Base-by-base conservation (phyloP, 2,329 filamentous ascomycete species). In the Clathrospora elynae region DNA sequence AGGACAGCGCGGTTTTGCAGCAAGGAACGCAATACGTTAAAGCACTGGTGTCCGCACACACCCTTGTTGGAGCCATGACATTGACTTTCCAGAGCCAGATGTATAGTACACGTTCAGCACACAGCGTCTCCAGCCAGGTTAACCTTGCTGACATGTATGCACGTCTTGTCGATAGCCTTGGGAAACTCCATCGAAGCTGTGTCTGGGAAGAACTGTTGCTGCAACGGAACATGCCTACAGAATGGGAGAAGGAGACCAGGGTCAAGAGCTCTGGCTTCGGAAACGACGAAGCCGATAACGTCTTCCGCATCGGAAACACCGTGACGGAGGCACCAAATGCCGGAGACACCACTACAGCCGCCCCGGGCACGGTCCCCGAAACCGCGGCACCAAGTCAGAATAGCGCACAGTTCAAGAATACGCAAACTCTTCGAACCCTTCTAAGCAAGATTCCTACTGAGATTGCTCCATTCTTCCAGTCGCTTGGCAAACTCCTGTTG, bases 61-160 rank as follows among this genome's bases (percentile, higher is more conserved):
- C 84, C 3, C 79, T 96, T 6, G 82, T 90, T 25, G 85, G 85
- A 55, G 83, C 89, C 14, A 77, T 95, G 22, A 85, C 84, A 22
- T 81, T 87, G 43, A 85, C 87, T 46, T 96, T 88, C 65, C 83
- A 84, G 31, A 72, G 75, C 38, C 79, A 81, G 14, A 73, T 82
- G 35, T 84, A 82, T 62, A 82, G 83, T 43, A 80, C 82, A 39
- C 80, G 89, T 43, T 81, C 84, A 17, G 76, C 72, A 22, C 73
- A 79, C 7, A 80, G 83, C 19, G 80, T 86, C 8, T 87, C 96
- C 59, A 83, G 82, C 40, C 80, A 83, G 17, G 80, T 95, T 56
- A 95, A 95, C 62, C 79, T 95, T 14, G 89, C 85, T 20, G 92
- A 97, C 66, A 85, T 89, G 66, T 95, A 95, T 64, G 76, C 83